phyloP scores from a whole-genome alignment of 805 yeast species.

The Candida qinlingensis region DNA sequence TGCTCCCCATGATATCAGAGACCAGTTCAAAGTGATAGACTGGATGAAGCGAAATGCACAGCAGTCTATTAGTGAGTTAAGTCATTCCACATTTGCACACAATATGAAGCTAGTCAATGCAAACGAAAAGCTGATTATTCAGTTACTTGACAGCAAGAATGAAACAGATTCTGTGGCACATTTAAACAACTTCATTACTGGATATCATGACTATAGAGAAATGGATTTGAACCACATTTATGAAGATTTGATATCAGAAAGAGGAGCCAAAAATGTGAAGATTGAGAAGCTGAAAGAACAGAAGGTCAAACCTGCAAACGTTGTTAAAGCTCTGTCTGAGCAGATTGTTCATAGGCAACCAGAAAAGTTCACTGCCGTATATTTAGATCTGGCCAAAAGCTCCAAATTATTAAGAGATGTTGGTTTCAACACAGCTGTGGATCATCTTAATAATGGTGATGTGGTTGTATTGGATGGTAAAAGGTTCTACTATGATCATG shows the following conservation, averaged over 20 bases:
- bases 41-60: conserved; percentile 42
- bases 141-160: conserved; percentile 8
- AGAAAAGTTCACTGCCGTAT: conserved; percentile 40
- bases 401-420: neutral
- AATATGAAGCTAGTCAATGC: neutral
- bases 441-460: conserved; percentile 40
- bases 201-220: conserved; percentile 35
- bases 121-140: conserved; percentile 11
- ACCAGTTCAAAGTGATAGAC: conserved; percentile 37
- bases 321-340: conserved; percentile 43
- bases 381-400: conserved; percentile 38
- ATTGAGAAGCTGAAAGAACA: conserved; percentile 40
- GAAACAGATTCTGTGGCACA: conserved; percentile 21
- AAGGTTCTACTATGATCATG: conserved; percentile 30
- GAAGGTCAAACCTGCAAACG: conserved; percentile 28
- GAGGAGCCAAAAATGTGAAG: conserved; percentile 36
- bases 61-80: conserved; percentile 51
- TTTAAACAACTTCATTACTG: conserved; percentile 20
- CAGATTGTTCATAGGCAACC: conserved; percentile 43
- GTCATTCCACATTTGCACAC: conserved; percentile 11
- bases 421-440: neutral
- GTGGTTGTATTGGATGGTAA: conserved; percentile 42
- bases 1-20: conserved; percentile 60
- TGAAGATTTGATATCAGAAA: conserved; percentile 31
- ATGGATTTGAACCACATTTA: conserved; percentile 36